Conservation (phyloP, 169 alveolate genomes). For the Eimeria tenella region DNA sequence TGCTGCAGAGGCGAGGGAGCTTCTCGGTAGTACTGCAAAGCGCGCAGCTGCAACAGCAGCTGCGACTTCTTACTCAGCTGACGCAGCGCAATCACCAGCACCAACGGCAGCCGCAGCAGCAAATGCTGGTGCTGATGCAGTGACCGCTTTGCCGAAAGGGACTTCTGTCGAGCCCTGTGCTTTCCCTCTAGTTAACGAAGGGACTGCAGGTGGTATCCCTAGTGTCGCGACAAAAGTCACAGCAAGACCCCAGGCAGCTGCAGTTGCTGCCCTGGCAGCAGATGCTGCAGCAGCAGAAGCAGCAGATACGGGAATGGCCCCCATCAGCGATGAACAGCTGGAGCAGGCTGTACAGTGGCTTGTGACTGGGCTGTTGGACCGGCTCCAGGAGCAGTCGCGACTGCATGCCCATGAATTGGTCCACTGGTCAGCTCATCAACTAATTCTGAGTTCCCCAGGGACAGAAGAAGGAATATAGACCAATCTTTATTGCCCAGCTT, state of each 20-base stretch:
- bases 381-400: constrained; percentile 31
- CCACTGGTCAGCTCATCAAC: neutral
- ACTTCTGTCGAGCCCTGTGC: too few species aligned
- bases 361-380: constrained; percentile 41
- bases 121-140: neutral
- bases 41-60: constrained; percentile 23
- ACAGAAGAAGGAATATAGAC: too few species aligned
- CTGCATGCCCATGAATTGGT: constrained; percentile 47
- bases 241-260: neutral
- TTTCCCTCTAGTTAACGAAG: neutral
- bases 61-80: neutral
- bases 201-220: neutral
- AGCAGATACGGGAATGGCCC: constrained; percentile 8
- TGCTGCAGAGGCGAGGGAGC: constrained; percentile 13
- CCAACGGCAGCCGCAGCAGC: constrained; percentile 16
- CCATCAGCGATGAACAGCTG: constrained; percentile 60
- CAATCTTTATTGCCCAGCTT: too few species aligned
- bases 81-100: neutral
- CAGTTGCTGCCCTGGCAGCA: neutral
- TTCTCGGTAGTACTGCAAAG: neutral
- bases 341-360: constrained; percentile 69
- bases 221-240: neutral
- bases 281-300: constrained; percentile 30
- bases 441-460: too few species aligned
- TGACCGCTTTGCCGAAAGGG: neutral